Conservation (phyloP, 2,329 filamentous ascomycete genomes). For the Phialophora tarda region DNA sequence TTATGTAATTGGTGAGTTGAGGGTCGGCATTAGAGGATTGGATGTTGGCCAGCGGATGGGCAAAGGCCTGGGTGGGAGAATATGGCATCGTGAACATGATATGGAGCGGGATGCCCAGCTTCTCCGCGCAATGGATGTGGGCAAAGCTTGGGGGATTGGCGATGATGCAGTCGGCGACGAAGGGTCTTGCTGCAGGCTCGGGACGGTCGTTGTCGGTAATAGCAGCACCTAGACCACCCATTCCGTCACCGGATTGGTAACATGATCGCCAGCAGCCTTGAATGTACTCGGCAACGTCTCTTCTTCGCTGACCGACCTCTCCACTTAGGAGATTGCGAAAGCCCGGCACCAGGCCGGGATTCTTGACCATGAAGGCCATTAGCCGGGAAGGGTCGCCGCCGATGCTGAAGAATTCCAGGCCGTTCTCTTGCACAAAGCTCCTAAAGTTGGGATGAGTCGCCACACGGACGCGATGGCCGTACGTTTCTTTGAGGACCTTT, state of each 20-base stretch:
- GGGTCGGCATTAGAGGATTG: constrained; percentile 75
- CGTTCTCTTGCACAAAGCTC: constrained; percentile 70
- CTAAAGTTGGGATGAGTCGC: constrained; percentile 74
- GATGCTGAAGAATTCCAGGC: constrained; percentile 75
- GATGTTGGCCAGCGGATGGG: constrained; percentile 83
- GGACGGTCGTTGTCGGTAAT: constrained; percentile 42
- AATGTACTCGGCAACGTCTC: constrained; percentile 78
- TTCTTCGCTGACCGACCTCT: constrained; percentile 73
- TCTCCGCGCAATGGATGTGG: constrained; percentile 78
- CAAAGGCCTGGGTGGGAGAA: constrained; percentile 82
- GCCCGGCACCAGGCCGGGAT: constrained; percentile 81
- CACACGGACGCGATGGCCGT: constrained; percentile 73
- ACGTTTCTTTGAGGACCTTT: constrained; percentile 65
- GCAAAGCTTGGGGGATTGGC: constrained; percentile 81
- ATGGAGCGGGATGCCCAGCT: constrained; percentile 75
- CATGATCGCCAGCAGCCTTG: constrained; percentile 73
- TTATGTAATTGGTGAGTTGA: constrained; percentile 77
- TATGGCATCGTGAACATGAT: constrained; percentile 97
- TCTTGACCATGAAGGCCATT: constrained; percentile 91
- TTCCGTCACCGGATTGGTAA: constrained; percentile 56
- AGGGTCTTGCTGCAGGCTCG: constrained; percentile 63
- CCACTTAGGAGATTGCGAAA: constrained; percentile 76
- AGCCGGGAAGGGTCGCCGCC: constrained; percentile 74
- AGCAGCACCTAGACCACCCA: constrained; percentile 52
- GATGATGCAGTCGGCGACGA: constrained; percentile 84